phyloP scores from a whole-genome alignment of 345 rosid genomes.

The Schrenkiella parvula region DNA sequence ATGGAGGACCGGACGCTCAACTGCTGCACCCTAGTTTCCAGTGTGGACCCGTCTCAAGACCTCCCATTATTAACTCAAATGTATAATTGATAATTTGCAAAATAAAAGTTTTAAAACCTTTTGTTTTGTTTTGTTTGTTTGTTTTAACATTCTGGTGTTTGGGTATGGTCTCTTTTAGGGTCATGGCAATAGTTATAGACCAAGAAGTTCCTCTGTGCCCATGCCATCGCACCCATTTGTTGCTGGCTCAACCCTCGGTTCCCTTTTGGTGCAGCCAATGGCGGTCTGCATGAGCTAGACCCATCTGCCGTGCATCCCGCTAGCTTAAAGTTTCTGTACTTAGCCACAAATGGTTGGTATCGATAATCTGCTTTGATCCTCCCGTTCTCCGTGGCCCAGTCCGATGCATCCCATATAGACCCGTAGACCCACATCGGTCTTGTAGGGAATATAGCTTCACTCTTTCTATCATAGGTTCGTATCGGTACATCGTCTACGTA shows the following conservation, averaged over 20 bases:
- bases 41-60: conserved; percentile 36
- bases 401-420: conserved; percentile 90
- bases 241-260: conserved; percentile 49
- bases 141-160: conserved; percentile 76
- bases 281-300: conserved; percentile 45
- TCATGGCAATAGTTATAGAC: conserved; percentile 82
- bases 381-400: conserved; percentile 95
- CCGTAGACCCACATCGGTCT: conserved; percentile 88
- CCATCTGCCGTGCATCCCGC: conserved; percentile 46
- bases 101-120: not conserved
- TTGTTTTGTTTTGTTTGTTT: not conserved
- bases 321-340: conserved; percentile 58
- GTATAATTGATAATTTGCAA: conserved; percentile 7
- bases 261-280: conserved; percentile 42
- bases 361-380: conserved; percentile 68
- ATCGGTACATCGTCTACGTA: conserved; percentile 89
- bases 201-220: conserved; percentile 72
- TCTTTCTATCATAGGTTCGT: conserved; percentile 62
- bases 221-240: conserved; percentile 58
- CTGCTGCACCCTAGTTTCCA: conserved; percentile 19
- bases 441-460: conserved; percentile 57
- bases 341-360: conserved; percentile 77
- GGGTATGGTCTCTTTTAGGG: conserved; percentile 66
- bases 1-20: conserved; percentile 36
- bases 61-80: conserved; percentile 24